phyloP scores from a whole-genome alignment of 1,139 yeast species.

The Blastobotrys raffinosifermentans region DNA sequence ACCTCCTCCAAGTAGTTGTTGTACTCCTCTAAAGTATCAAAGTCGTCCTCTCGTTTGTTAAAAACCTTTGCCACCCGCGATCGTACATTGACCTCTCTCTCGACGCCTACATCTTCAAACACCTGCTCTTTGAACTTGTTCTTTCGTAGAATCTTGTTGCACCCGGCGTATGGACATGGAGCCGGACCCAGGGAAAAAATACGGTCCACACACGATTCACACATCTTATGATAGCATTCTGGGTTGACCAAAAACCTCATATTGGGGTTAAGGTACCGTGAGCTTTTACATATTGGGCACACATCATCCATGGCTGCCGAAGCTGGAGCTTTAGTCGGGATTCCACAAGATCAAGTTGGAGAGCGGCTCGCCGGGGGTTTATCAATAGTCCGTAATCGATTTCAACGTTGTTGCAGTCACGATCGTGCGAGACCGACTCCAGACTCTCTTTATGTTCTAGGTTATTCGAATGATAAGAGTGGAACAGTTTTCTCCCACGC shows the following conservation, averaged over 20 bases:
- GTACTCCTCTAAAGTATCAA: conserved; percentile 51
- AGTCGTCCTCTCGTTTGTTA: conserved; percentile 77
- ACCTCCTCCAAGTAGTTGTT: conserved; percentile 78
- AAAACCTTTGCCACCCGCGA: conserved; percentile 70
- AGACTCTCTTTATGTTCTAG: no score
- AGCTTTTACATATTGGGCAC: conserved; percentile 98
- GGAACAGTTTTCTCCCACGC: conserved; percentile 17
- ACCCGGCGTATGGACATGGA: conserved; percentile 89
- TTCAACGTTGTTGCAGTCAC: no score
- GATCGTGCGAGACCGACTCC: no score
- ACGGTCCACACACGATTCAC: conserved; percentile 94
- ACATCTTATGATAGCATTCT: conserved; percentile 95
- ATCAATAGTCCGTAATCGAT: no score
- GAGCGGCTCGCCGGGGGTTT: not conserved
- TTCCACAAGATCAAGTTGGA: not conserved
- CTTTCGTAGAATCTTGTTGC: conserved; percentile 81
- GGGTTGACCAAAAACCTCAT: conserved; percentile 90
- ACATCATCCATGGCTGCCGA: conserved; percentile 52
- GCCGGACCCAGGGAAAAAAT: conserved; percentile 94
- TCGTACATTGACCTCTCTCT: conserved; percentile 86
- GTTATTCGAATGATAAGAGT: no score
- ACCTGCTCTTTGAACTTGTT: conserved; percentile 87
- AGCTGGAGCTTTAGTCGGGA: not conserved
- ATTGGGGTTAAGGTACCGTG: conserved; percentile 87
- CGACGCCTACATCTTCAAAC: conserved; percentile 85